Conservation (phyloP, 352 stramenopile species). For the Phytopythium cucurbitacearum region DNA sequence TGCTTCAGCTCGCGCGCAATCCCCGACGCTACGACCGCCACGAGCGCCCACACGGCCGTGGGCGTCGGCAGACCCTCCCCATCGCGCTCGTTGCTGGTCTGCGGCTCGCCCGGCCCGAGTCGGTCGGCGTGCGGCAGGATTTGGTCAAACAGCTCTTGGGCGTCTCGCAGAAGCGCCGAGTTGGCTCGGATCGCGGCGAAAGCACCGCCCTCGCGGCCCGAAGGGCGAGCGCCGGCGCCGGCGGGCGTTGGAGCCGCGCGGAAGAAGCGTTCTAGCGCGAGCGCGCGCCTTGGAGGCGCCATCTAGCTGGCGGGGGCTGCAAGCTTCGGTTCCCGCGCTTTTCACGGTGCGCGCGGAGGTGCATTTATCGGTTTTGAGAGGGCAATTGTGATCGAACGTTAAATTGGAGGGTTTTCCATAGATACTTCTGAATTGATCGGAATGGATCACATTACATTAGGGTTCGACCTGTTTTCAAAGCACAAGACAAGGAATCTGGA, state of each 20-base stretch:
- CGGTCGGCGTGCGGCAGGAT: constrained; percentile 21
- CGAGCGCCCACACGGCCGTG: constrained; percentile 34
- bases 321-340: constrained; percentile 32
- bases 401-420: too few species aligned
- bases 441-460: too few species aligned
- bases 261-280: not conserved
- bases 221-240: constrained; percentile 10
- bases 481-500: too few species aligned
- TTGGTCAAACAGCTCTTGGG: constrained; percentile 38
- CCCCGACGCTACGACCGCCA: constrained; percentile 38
- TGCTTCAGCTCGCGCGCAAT: constrained; percentile 38
- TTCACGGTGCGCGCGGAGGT: constrained; percentile 4
- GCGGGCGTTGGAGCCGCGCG: not conserved
- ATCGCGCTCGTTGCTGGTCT: constrained; percentile 13
- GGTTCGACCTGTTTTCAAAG: too few species aligned
- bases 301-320: too few species aligned
- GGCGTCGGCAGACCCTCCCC: constrained; percentile 5
- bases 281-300: not conserved
- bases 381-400: too few species aligned
- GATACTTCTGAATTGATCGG: too few species aligned
- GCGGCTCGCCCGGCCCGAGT: constrained; percentile 11
- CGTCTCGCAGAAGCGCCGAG: constrained; percentile 19
- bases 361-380: not conserved
- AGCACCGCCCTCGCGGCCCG: constrained; percentile 9
- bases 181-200: constrained; percentile 20